Evolutionary conservation across 495 filamentous ascomycete species (phyloP), one percentile per base, ranked within the genome.

Genomic region (Coniosporium apollinis): DNA sequence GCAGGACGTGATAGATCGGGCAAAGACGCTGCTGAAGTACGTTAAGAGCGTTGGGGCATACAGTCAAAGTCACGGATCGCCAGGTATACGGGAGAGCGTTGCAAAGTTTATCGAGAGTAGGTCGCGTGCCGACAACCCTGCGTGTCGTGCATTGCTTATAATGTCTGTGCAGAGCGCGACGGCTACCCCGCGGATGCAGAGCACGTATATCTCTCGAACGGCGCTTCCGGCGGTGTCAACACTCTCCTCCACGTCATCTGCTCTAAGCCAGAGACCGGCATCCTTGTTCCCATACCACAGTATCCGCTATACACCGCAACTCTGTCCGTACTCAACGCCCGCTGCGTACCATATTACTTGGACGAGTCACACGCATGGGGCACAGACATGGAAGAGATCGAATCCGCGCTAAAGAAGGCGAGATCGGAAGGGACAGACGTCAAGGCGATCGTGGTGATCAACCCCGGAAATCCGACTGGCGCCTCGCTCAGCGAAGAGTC

Each of bases 281-380:
- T 97, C 20, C 70, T 97, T 19, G 79, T 97, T 15, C 89, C 89
- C 4, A 96, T 97, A 42, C 89, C 89, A 5, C 89, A 97, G 58
- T 97, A 97, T 54, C 89, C 89, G 8, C 74, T 97, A 25, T 97
- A 97, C 60, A 96, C 91, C 19, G 89, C 89, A 25, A 93, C 87
- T 2, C 70, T 97, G 36, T 58, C 85, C 16, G 60, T 97, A 11
- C 66, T 94, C 41, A 72, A 94, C 56, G 83, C 91, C 11, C 67
- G 68, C 26, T 82, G 79, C 47, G 89, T 97, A 16, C 85, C 86
- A 9, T 97, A 97, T 57, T 78, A 80, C 55, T 70, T 97, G 30
- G 79, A 96, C 39, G 89, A 97, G 59, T 55, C 69, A 35, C 70
- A 72, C 53, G 65, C 69, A 13, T 97, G 89, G 89, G 77, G 79